Conservation (phyloP, 805 yeast species). For the Wickerhamomyces alni region DNA sequence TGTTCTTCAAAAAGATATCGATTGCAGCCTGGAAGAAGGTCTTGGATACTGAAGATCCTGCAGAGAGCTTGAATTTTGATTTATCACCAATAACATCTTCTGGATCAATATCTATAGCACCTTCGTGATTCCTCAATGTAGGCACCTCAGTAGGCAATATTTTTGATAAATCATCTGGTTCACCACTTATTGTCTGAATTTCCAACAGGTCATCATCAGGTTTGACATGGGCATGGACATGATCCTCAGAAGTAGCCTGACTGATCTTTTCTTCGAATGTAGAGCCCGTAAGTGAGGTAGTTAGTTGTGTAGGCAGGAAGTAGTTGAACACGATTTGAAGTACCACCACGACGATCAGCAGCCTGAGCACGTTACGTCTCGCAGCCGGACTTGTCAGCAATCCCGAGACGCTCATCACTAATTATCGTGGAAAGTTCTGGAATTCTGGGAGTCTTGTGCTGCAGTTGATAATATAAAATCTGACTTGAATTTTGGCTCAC, state of each 20-base stretch:
- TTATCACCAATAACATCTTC: too few species aligned
- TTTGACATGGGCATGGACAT: too few species aligned
- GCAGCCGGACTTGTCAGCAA: not conserved
- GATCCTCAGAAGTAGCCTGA: not conserved
- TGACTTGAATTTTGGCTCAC: too few species aligned
- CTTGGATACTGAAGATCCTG: not conserved
- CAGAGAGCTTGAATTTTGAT: not conserved
- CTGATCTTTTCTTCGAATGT: not conserved
- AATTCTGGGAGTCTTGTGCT: too few species aligned
- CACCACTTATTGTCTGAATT: too few species aligned
- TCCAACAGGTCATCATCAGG: too few species aligned
- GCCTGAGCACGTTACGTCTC: constrained; percentile 3
- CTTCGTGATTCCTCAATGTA: too few species aligned
- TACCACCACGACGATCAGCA: constrained; percentile 3
- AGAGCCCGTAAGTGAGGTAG: not conserved
- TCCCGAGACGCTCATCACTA: not conserved
- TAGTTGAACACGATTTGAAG: constrained; percentile 8
- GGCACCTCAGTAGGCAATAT: too few species aligned
- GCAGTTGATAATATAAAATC: too few species aligned
- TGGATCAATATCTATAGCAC: too few species aligned
- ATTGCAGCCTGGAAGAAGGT: constrained; percentile 17
- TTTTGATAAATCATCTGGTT: too few species aligned
- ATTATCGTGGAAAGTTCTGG: not conserved
- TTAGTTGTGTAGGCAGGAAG: constrained; percentile 4
- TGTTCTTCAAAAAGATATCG: constrained; percentile 15